Evolutionary conservation across 768 basidiomycete species (phyloP), one percentile per base, ranked within the genome.

Genomic region (Trichaptum fuscoviolaceum): DNA sequence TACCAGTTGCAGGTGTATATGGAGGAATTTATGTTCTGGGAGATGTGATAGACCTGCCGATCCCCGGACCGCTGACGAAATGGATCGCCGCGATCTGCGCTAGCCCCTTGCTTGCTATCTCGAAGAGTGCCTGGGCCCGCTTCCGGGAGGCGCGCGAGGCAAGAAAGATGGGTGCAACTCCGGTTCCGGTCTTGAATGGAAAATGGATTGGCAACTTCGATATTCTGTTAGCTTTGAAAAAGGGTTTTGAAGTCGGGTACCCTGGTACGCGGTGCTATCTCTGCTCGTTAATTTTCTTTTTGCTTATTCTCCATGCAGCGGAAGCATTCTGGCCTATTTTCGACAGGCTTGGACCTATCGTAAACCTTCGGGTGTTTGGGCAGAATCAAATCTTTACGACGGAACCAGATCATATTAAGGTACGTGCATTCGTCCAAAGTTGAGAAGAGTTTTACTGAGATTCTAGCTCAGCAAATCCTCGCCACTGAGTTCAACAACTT

Each of bases 401-500:
- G 0, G 80, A 77, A 24, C 87, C 86, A 1, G 81, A 84, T 35
- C 81, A 87, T 63, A 81, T 87, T 72, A 86, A 88, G 74, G 82
- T 76, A 30, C 7, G 70, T 24, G 3, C 6, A 7, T 0, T 17
- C 7, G 24, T 30, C 67, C 7, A 15, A 1, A 18, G 30, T 15
- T 52, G 20, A 35, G 2, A 6, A 7, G 17, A 20, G 1, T 25
- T 15, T 61, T 35, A n/a, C 12, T 35, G 18, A 18, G 65, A n/a
- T 26, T 35, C n/a, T 36, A 35, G 35, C 65, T 63, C 80, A 72
- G 71, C 79, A 2, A 84, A 34, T 87, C 20, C 74, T 88, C 2
- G 79, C 85, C 0, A 85, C 84, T 0, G 82, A 87, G 66, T 88
- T 88, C 66, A 76, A 79, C 10, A 87, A 84, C 70, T 88, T 83